Base-by-base conservation (phyloP, 1,284 basidiomycete species). In the Ceratobasidium theobromae region DNA sequence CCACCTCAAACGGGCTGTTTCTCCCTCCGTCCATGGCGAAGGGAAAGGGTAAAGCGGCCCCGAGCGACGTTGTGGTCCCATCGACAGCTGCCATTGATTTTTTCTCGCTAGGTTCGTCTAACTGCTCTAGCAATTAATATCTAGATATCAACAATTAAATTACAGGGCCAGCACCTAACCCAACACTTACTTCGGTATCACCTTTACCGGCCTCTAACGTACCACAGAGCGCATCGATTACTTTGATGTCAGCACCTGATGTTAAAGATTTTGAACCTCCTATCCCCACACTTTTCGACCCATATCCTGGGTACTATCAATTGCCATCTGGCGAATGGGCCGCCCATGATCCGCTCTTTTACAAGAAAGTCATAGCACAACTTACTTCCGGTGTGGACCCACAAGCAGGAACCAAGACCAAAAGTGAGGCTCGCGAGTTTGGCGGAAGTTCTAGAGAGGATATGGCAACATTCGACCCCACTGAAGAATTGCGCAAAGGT, bases 291-390 rank as follows among this genome's bases (percentile, higher is more conserved):
- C 80, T 84, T 0, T 78, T 80, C 21, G 93, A 95, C 73, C 84
- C 84, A 18, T 93, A 94, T 75, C 93, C 93, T 1, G 93, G 93
- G 1, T 95, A 94, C 77, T 95, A 95, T 75, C 85, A 88, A 69
- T 81, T 89, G 27, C 91, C 91, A 0, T 87, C 88, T 1, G 91
- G 92, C 9, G 74, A 80, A 53, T 95, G 92, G 87, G 86, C 84
- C 25, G 85, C 87, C 0, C 82, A 95, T 75, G 91, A 95, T 65
- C 76, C 84, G 0, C 81, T 73, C n/a, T 93, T 90, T 75, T 95
- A 92, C 74, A 80, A 81, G 32, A 83, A 80, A 32, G 91, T 89
- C 77, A 82, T 84, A 70, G 80, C 83, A 67, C 86, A 85, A 72
- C 67, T 60, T 12, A 53, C 52, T n/a, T 45, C 65, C 3, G 65